Evolutionary conservation across 148 eudicot genomes (phyloP).

Genomic region (Spergularia marina): DNA sequence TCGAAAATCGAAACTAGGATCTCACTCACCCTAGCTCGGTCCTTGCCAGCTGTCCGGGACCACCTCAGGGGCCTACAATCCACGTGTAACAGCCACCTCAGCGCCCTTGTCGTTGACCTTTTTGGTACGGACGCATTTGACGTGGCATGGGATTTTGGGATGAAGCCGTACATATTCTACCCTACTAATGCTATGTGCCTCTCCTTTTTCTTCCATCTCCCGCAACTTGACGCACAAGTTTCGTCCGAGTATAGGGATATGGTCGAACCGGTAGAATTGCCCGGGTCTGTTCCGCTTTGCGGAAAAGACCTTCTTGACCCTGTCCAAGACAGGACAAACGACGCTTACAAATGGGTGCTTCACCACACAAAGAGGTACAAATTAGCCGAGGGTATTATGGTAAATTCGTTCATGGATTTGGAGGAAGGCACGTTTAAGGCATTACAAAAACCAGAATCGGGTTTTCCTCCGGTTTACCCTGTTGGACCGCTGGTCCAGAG

Average conservation of each 20-base stretch:
- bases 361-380: conserved; percentile 38
- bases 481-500: conserved; percentile 48
- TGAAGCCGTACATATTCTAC: conserved; percentile 36
- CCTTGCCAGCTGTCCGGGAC: conserved; percentile 38
- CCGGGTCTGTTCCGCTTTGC: conserved; percentile 43
- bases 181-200: conserved; percentile 41
- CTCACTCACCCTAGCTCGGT: conserved; percentile 29
- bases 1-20: conserved; percentile 37
- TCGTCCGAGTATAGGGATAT: conserved; percentile 39
- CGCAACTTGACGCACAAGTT: conserved; percentile 33
- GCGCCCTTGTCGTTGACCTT: conserved; percentile 37
- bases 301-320: conserved; percentile 45
- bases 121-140: conserved; percentile 51
- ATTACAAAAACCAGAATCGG: conserved; percentile 23
- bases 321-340: conserved; percentile 40
- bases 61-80: background rate
- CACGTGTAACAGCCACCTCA: background rate
- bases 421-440: conserved; percentile 35
- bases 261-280: conserved; percentile 35
- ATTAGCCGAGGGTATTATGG: conserved; percentile 51
- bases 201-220: conserved; percentile 32
- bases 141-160: conserved; percentile 31
- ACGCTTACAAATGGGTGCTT: conserved; percentile 45
- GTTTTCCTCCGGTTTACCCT: conserved; percentile 44
- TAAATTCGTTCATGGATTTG: conserved; percentile 36